Base-by-base conservation (phyloP, 768 basidiomycete species). In the Xerocomus potaroensis region DNA sequence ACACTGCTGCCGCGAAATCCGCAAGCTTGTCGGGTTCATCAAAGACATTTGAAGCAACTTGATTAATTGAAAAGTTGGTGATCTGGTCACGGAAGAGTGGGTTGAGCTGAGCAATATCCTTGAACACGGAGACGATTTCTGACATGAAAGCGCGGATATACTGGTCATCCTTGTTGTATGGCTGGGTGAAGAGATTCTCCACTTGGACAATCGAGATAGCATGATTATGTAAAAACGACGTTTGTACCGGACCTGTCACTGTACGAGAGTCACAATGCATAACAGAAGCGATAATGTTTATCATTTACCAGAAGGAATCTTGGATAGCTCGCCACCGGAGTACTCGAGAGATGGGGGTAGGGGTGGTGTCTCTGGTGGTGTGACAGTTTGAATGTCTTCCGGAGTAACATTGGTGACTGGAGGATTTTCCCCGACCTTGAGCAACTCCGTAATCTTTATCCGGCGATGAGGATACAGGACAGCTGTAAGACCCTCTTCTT, bases 51-150 rank as follows among this genome's bases (percentile, higher is more conserved):
- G 87, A 79, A 2, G 92, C 87, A 45, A 91, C 81, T 63, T 95
- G 91, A 63, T 87, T 87, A 67, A 95, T 92, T 14, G 88, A 88
- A 67, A 96, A 96, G 64, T 91, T 92, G 52, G 93, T 92, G 56
- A 97, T 95, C 63, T 97, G 94, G 72, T 97, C 95, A 34, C 94
- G 87, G 84, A 98, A 97, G 54, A 97, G 81, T 2, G 93, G 93
- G 67, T 96, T 95, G 34, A 97, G 78, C 64, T 94, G 91, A 0
- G 94, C 94, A 49, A 98, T 96, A 62, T 97, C 94, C 73, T 98
- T 98, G 80, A 98, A 97, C 31, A 94, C 91, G 36, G 88, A 86
- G 54, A 98, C 87, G 49, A 98, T 91, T 69, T 98, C 95, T 34
- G 86, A 85, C 81, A 92, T 94, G 69, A 96, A 89, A 4, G 95